Conservation (phyloP, 2,329 filamentous ascomycete genomes). For the Gliomastix tumulicola region DNA sequence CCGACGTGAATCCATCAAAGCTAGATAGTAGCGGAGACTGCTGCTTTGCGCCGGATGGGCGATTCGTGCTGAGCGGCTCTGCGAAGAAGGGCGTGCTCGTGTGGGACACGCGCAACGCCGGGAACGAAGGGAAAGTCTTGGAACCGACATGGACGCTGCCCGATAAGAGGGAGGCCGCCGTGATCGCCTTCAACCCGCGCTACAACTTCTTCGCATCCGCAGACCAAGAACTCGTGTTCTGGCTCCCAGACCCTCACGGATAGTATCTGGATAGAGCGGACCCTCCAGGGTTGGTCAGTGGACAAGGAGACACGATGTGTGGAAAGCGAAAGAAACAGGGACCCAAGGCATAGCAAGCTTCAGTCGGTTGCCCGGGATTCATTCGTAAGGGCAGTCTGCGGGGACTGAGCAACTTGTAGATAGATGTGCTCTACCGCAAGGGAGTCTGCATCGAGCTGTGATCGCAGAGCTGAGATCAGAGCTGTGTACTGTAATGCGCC, state of each 20-base stretch:
- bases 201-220: slow-evolving; percentile 90
- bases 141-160: slow-evolving; percentile 58
- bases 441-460: too few species aligned
- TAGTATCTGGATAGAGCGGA: too few species aligned
- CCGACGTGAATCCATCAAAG: slow-evolving; percentile 18
- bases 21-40: slow-evolving; percentile 66
- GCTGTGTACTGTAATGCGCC: too few species aligned
- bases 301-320: too few species aligned
- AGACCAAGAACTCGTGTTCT: slow-evolving; percentile 76
- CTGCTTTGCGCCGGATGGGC: slow-evolving; percentile 83
- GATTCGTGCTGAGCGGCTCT: slow-evolving; percentile 84
- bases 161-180: slow-evolving; percentile 60
- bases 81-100: slow-evolving; percentile 66
- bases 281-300: too few species aligned
- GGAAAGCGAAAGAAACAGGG: too few species aligned
- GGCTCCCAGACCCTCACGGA: slow-evolving; percentile 62
- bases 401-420: too few species aligned
- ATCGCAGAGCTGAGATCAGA: too few species aligned
- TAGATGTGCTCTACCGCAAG: too few species aligned
- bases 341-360: too few species aligned
- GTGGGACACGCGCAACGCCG: slow-evolving; percentile 66
- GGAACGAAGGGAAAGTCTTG: slow-evolving; percentile 49
- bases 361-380: too few species aligned
- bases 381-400: too few species aligned
- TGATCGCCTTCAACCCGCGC: slow-evolving; percentile 83